Percentiles rank a stretch among this genome's conserved stretches.
Conservation (phyloP, 345 rosid species). For the Populus pruinosa region DNA sequence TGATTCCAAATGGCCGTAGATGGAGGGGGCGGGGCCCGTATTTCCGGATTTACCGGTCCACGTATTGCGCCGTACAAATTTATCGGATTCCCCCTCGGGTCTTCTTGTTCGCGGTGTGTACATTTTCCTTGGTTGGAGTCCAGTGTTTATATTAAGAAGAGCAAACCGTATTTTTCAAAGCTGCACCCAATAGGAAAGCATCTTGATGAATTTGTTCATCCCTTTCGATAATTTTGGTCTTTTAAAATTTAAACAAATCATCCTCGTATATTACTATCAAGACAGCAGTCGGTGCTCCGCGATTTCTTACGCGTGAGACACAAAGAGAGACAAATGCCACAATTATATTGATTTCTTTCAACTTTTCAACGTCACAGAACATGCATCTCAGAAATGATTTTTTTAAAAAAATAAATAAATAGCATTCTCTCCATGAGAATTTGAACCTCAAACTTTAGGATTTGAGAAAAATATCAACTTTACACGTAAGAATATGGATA, state of each 20-base stretch:
- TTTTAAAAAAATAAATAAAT: too few species aligned
- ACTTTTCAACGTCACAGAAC: too few species aligned
- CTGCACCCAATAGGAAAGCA: background rate
- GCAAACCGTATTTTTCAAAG: background rate
- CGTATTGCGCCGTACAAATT: conserved; percentile 48
- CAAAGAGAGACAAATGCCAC: too few species aligned
- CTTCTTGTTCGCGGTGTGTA: background rate
- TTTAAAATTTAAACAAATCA: background rate
- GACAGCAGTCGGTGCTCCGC: too few species aligned
- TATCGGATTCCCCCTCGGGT: background rate
- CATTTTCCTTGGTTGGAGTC: background rate
- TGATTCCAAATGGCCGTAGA: background rate
- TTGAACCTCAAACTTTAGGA: background rate
- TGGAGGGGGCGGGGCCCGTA: background rate
- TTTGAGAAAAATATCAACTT: background rate
- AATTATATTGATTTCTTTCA: too few species aligned
- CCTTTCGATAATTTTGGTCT: background rate
- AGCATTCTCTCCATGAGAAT: background rate
- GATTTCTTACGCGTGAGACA: too few species aligned
- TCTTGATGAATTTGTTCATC: background rate
- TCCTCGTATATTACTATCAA: too few species aligned
- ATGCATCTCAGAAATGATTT: too few species aligned
- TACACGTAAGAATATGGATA: too few species aligned
- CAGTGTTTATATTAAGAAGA: background rate
- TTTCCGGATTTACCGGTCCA: conserved; percentile 46